Conservation (phyloP, 495 filamentous ascomycete genomes). For the Xylaria telfairii region DNA sequence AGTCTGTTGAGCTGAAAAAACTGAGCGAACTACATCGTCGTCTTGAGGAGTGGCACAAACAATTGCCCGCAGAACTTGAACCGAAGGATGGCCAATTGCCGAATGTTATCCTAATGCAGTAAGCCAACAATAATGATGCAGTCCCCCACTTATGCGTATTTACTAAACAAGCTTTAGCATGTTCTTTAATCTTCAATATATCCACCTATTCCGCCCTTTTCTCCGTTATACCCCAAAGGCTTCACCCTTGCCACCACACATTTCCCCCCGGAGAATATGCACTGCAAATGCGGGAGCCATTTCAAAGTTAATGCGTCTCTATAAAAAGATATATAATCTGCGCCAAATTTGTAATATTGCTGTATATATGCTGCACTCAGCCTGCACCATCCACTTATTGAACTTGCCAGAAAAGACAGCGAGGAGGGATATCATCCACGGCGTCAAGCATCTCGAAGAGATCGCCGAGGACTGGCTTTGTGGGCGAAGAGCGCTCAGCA, state of each 20-base stretch:
- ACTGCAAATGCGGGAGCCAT: slow-evolving; percentile 86
- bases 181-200: slow-evolving; percentile 96
- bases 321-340: slow-evolving; percentile 89
- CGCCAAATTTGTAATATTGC: slow-evolving; percentile 94
- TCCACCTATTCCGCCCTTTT: slow-evolving; percentile 96
- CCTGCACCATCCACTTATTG: slow-evolving; percentile 92
- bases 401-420: slow-evolving; percentile 91
- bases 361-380: slow-evolving; percentile 92
- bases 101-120: slow-evolving; percentile 94
- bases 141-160: not conserved
- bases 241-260: slow-evolving; percentile 84
- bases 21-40: slow-evolving; percentile 88
- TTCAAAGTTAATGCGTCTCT: slow-evolving; percentile 88
- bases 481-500: slow-evolving; percentile 81
- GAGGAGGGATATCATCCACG: slow-evolving; percentile 84
- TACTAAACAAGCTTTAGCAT: slow-evolving; percentile 62
- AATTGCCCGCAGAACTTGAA: slow-evolving; percentile 85
- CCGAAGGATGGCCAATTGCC: slow-evolving; percentile 88
- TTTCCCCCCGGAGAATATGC: slow-evolving; percentile 89
- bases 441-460: slow-evolving; percentile 91
- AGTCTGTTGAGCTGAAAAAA: slow-evolving; percentile 83
- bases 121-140: slow-evolving; percentile 46
- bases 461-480: slow-evolving; percentile 95
- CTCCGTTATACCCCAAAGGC: slow-evolving; percentile 82
- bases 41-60: slow-evolving; percentile 89